Conservation (phyloP, 495 filamentous ascomycete genomes). For the Hypoxylon intermedium region DNA sequence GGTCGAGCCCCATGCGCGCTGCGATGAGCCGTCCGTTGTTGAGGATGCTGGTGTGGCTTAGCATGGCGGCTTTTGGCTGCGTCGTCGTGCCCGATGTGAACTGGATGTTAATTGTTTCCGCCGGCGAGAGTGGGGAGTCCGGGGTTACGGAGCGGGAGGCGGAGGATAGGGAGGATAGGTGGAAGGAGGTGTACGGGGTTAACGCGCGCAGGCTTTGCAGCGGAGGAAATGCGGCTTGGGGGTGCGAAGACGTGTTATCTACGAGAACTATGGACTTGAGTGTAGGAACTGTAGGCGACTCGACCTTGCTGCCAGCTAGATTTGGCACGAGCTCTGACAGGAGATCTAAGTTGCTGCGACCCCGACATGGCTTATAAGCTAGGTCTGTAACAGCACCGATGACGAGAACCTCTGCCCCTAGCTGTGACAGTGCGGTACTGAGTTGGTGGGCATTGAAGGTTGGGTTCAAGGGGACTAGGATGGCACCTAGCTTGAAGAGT, state of each 20-base stretch:
- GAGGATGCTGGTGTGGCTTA: conserved; percentile 82
- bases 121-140: conserved; percentile 59
- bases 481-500: conserved; percentile 88
- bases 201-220: conserved; percentile 36
- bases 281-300: conserved; percentile 71
- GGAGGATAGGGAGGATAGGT: conserved; percentile 31
- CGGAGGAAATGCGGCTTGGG: conserved; percentile 40
- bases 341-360: conserved; percentile 74
- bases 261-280: conserved; percentile 76
- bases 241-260: conserved; percentile 73
- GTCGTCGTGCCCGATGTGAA: conserved; percentile 95
- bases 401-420: conserved; percentile 77
- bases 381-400: conserved; percentile 87
- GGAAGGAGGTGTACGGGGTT: conserved; percentile 63
- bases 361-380: conserved; percentile 73
- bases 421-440: conserved; percentile 75
- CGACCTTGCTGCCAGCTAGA: conserved; percentile 56
- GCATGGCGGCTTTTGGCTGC: conserved; percentile 88
- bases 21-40: conserved; percentile 90
- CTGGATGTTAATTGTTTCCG: conserved; percentile 92
- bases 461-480: conserved; percentile 91
- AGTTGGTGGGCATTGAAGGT: conserved; percentile 86
- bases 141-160: conserved; percentile 48
- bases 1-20: conserved; percentile 78
- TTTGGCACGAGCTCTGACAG: conserved; percentile 70